A percentile compares a stretch with the other conserved stretches of the same genome.
These are phyloP conservation scores for Aechmea fasciata DNA, from an alignment of 176 grass and related monocot species.

Conservation along the genomic window DNA sequence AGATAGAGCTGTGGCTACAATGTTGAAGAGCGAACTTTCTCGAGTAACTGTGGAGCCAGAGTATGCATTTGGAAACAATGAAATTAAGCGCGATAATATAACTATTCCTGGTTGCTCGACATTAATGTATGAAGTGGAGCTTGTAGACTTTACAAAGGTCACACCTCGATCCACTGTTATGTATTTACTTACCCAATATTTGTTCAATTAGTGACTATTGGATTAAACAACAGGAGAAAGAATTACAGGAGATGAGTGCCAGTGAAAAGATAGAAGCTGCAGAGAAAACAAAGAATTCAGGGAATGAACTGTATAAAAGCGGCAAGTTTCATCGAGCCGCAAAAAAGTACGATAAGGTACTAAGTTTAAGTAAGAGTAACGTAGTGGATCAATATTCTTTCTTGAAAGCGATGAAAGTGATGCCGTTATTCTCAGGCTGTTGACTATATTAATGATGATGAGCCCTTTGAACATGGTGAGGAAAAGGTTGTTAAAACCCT, in stretches of 20 bases:
- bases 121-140: slow-evolving; percentile 36
- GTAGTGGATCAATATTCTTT: background rate
- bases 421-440: slow-evolving; percentile 28
- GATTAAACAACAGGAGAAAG: slow-evolving; percentile 25
- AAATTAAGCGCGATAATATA: slow-evolving; percentile 7
- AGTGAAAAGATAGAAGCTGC: slow-evolving; percentile 30
- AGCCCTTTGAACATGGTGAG: slow-evolving; percentile 12
- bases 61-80: slow-evolving; percentile 25
- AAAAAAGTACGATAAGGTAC: slow-evolving; percentile 38
- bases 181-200: background rate
- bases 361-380: background rate
- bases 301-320: slow-evolving; percentile 35
- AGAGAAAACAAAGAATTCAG: slow-evolving; percentile 27
- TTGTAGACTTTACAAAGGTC: slow-evolving; percentile 37
- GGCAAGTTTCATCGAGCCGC: slow-evolving; percentile 28
- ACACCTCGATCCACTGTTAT: background rate
- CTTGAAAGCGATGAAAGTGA: background rate
- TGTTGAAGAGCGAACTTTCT: slow-evolving; percentile 33
- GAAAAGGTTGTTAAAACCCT: slow-evolving; percentile 25
- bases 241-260: slow-evolving; percentile 26
- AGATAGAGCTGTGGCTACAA: slow-evolving; percentile 33
- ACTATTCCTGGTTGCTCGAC: slow-evolving; percentile 23
- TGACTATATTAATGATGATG: slow-evolving; percentile 25
- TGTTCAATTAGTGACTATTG: background rate
- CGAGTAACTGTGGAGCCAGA: slow-evolving; percentile 25